Base-by-base conservation (phyloP, 257 asterid genomes). In the Avicennia marina region DNA sequence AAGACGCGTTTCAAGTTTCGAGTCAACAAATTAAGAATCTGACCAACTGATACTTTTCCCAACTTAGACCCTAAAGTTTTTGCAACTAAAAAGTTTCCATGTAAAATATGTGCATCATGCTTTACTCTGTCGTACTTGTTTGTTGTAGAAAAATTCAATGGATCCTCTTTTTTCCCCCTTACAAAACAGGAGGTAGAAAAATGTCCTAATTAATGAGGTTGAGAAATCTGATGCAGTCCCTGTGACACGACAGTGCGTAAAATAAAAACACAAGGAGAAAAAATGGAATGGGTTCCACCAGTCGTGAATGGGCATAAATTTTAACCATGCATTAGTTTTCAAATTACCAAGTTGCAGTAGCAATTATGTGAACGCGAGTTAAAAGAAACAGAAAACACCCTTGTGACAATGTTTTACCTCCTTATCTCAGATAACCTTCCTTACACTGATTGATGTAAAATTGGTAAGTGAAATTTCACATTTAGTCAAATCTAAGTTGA, bases 251-350 rank as follows among this genome's bases (percentile, higher is more conserved):
- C 47, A 54, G 11, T 5, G 12, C 17, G 34, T 60, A 5, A 12
- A 16, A 27, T 6, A 10, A 47, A 29, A 46, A 51, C 48, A 24
- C 18, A 50, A 0, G 17, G 15, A 13, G 26, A 0, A 11, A 57
- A 19, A 18, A 13, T n/a, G n/a, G n/a, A 60, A 36, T 48, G 66
- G 66, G 58, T 48, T 48, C 66, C 66, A 61, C 58, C 57, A 15
- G 3, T 2, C 13, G 16, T 15, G 39, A 60, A 10, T 17, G 4
- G 46, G 22, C 39, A n/a, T 34, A 18, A 33, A 17, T 31, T 31
- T 15, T 9, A 4, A 15, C 59, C 9, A 11, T 24, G 17, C 1
- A 31, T 24, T n/a, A 7, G 22, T 33, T 60, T 47, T 36, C 31
- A 60, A 60, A 47, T 33, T 19, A 22, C 36, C 39, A 19, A 24